phyloP scores from a whole-genome alignment of 805 yeast species.

The Myxozyma geophila region DNA sequence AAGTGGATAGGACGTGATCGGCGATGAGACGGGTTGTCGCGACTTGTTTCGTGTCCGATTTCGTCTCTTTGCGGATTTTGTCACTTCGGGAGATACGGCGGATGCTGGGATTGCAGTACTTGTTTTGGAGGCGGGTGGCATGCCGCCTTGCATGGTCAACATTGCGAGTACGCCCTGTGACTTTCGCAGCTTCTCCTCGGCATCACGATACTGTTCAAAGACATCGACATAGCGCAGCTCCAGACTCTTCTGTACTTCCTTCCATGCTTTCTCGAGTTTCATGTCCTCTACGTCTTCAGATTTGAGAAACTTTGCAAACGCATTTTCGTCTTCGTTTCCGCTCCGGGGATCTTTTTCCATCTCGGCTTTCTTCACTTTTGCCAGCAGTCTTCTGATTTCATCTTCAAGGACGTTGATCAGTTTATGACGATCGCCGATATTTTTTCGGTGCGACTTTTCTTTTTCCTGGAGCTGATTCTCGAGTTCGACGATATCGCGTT shows the following conservation, averaged over 20 bases:
- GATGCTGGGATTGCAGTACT: not conserved
- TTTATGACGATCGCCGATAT: constrained; percentile 22
- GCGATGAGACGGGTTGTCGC: constrained; percentile 32
- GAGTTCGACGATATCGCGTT: not conserved
- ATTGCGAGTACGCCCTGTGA: constrained; percentile 30
- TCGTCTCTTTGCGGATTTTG: constrained; percentile 29
- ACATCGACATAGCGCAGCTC: constrained; percentile 47
- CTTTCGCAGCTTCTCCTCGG: constrained; percentile 34
- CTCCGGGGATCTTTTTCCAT: constrained; percentile 26
- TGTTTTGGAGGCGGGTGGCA: not conserved
- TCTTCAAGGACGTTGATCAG: constrained; percentile 29
- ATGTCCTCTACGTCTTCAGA: constrained; percentile 39
- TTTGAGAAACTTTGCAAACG: constrained; percentile 37
- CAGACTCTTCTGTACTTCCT: constrained; percentile 43
- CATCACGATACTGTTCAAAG: constrained; percentile 43
- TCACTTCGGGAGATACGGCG: constrained; percentile 12
- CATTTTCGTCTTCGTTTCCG: constrained; percentile 36
- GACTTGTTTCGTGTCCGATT: constrained; percentile 23
- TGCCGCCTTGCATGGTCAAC: constrained; percentile 27
- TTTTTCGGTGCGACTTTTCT: constrained; percentile 19
- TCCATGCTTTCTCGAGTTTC: constrained; percentile 46
- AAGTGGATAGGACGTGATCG: constrained; percentile 35
- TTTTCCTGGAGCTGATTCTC: constrained; percentile 3
- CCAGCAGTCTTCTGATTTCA: constrained; percentile 24
- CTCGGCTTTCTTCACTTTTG: constrained; percentile 25